Conservation (phyloP, 1,284 basidiomycete genomes). For the Ceratobasidium sp. region DNA sequence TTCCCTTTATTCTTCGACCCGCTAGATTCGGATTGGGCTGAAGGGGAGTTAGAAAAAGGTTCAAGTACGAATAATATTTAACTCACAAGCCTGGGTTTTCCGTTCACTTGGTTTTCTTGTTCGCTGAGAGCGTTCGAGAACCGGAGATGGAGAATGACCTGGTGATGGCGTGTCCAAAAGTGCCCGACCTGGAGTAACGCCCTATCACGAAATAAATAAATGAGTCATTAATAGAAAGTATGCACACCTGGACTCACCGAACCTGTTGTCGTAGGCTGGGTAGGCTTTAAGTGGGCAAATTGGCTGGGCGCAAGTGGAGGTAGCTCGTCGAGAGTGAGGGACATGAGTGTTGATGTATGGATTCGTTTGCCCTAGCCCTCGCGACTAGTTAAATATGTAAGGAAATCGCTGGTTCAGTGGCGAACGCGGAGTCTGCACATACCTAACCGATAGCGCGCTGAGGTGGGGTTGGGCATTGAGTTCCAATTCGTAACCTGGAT, state of each 20-base stretch:
- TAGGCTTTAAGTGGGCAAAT: slow-evolving; percentile 13
- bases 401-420: too few species aligned
- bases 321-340: neutral
- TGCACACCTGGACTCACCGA: slow-evolving; percentile 15
- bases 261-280: slow-evolving; percentile 9
- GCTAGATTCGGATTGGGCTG: neutral
- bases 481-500: too few species aligned
- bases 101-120: neutral
- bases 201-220: slow-evolving; percentile 1
- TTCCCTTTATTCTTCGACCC: too few species aligned
- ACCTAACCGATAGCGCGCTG: too few species aligned
- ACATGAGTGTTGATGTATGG: neutral
- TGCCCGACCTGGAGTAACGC: slow-evolving; percentile 11
- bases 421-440: too few species aligned
- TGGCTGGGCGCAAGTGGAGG: slow-evolving; percentile 15
- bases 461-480: too few species aligned
- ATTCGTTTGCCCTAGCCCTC: too few species aligned
- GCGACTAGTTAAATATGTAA: too few species aligned
- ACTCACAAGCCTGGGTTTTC: slow-evolving; percentile 13
- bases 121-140: slow-evolving; percentile 10
- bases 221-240: too few species aligned
- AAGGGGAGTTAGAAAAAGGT: neutral
- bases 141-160: neutral
- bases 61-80: neutral
- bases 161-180: slow-evolving; percentile 14